These are phyloP conservation scores for Pseudoneurospora amorphoporcata DNA, from an alignment of 495 filamentous ascomycete species.

Conservation along the genomic window DNA sequence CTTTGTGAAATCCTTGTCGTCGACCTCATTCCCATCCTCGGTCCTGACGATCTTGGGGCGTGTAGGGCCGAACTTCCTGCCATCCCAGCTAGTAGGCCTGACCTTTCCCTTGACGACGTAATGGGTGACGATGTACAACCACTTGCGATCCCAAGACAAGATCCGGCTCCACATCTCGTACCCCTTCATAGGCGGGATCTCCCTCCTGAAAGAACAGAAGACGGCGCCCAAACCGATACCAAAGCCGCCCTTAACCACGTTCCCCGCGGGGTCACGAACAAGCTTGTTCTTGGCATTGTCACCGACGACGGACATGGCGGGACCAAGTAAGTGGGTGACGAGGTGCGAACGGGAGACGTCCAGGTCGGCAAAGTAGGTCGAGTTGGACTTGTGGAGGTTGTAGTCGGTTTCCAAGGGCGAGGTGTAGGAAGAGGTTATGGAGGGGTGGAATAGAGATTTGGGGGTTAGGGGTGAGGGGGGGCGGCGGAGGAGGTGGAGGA, in stretches of 20 bases:
- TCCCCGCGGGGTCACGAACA: constrained; percentile 28
- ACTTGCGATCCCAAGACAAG: constrained; percentile 57
- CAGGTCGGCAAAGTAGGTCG: constrained; percentile 73
- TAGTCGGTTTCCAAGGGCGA: constrained; percentile 64
- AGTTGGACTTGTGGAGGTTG: constrained; percentile 79
- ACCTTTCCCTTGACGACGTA: constrained; percentile 49
- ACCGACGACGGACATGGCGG: constrained; percentile 29
- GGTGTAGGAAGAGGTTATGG: constrained; percentile 49
- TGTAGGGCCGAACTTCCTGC: constrained; percentile 11
- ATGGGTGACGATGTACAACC: constrained; percentile 40
- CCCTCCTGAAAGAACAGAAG: constrained; percentile 53
- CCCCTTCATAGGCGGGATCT: constrained; percentile 56
- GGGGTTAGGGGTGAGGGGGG: constrained; percentile 31
- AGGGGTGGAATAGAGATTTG: constrained; percentile 51
- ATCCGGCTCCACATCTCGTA: constrained; percentile 68
- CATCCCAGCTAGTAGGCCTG: constrained; percentile 32
- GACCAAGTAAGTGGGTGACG: constrained; percentile 41
- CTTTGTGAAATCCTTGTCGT: constrained; percentile 39
- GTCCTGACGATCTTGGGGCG: constrained; percentile 15
- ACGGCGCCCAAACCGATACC: constrained; percentile 59
- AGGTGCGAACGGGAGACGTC: constrained; percentile 62
- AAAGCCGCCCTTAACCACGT: constrained; percentile 28
- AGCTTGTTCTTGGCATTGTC: constrained; percentile 32
- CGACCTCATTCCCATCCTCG: constrained; percentile 31
- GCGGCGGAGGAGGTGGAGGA: constrained; percentile 44